Percentiles rank a stretch among this genome's conserved stretches.
These are phyloP conservation scores for Backusella circina DNA, from an alignment of 192 early-diverging fungal species.

Conservation along the genomic window DNA sequence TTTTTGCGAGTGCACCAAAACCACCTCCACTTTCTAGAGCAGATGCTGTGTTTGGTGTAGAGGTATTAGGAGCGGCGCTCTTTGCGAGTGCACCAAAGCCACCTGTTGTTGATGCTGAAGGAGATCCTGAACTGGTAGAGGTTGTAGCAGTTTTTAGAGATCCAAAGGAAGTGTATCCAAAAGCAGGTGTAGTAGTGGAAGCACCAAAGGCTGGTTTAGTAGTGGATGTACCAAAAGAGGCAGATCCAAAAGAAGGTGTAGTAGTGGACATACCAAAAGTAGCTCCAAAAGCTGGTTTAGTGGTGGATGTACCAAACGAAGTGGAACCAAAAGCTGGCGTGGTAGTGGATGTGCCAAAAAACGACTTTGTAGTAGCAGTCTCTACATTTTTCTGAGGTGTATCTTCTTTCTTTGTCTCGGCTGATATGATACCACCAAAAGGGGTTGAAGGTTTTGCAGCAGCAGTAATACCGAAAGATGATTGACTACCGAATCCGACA, in stretches of 20 bases:
- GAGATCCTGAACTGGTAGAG: background rate
- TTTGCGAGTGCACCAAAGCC: background rate
- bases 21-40: too few relatives aligned
- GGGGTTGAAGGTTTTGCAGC: background rate
- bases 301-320: background rate
- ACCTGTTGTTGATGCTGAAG: background rate
- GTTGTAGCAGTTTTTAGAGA: background rate
- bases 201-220: background rate
- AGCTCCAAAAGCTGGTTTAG: constrained; percentile 5
- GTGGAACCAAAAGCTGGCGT: background rate
- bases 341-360: background rate
- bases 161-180: background rate
- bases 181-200: background rate
- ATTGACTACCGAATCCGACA: constrained; percentile 6
- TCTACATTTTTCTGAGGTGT: background rate
- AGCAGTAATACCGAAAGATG: background rate
- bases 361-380: background rate
- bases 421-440: background rate
- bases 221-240: background rate
- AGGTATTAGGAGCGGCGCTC: background rate
- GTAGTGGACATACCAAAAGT: constrained; percentile 7
- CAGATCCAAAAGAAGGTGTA: background rate
- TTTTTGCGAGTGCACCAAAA: background rate
- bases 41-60: background rate
- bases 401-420: background rate